phyloP scores from a whole-genome alignment of 352 stramenopile species.

The Hyaloperonospora arabidopsidis region DNA sequence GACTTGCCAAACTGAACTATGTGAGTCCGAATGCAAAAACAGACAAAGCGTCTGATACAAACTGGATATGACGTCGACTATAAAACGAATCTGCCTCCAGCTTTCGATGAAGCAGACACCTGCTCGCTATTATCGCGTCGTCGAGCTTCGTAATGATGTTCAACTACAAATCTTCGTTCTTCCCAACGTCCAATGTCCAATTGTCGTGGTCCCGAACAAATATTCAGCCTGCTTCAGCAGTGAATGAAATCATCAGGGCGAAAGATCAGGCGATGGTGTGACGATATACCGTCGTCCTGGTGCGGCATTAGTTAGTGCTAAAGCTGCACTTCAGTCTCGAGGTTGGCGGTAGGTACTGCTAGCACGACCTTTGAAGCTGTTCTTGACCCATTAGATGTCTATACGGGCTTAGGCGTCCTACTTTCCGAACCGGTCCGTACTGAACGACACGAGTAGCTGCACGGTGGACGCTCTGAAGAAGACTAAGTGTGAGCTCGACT shows the following conservation, averaged over 20 bases:
- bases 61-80: slow-evolving; percentile 85
- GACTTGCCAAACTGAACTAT: slow-evolving; percentile 61
- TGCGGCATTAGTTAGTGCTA: slow-evolving; percentile 58
- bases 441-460: slow-evolving; percentile 38
- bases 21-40: slow-evolving; percentile 52
- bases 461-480: slow-evolving; percentile 28
- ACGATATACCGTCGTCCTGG: slow-evolving; percentile 83
- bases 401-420: too few species aligned
- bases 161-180: slow-evolving; percentile 40
- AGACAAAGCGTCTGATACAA: slow-evolving; percentile 57
- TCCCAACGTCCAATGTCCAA: slow-evolving; percentile 19
- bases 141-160: slow-evolving; percentile 67
- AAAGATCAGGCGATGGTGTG: slow-evolving; percentile 72
- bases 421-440: too few species aligned
- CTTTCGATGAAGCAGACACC: slow-evolving; percentile 38
- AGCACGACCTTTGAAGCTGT: slow-evolving; percentile 48
- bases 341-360: slow-evolving; percentile 38
- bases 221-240: slow-evolving; percentile 64
- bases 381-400: too few species aligned
- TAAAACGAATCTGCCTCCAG: slow-evolving; percentile 49
- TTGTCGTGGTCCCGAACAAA: slow-evolving; percentile 64
- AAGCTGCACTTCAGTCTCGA: slow-evolving; percentile 51
- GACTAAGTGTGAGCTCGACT: background rate
- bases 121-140: slow-evolving; percentile 42
- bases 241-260: slow-evolving; percentile 69